Evolutionary conservation across 768 basidiomycete species (phyloP).

Genomic region (Multifurca ochricompacta): DNA sequence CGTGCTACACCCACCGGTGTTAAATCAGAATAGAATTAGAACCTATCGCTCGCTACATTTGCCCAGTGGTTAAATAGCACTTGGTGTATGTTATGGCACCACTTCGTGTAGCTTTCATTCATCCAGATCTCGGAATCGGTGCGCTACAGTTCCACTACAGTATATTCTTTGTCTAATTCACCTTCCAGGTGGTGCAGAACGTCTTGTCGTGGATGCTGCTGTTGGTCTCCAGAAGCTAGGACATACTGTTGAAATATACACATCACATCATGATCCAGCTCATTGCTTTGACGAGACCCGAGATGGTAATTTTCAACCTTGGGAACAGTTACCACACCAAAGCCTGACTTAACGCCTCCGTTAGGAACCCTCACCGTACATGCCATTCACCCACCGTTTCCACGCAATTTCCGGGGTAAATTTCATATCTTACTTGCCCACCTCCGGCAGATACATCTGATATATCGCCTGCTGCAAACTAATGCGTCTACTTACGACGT

Average conservation of each 20-base stretch:
- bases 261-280: slow-evolving; percentile 80
- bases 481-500: slow-evolving; percentile 59
- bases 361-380: slow-evolving; percentile 79
- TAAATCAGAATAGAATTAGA: slow-evolving; percentile 6
- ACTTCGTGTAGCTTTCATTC: slow-evolving; percentile 72
- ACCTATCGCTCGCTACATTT: too few species aligned
- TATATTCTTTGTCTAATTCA: not conserved
- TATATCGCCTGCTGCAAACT: slow-evolving; percentile 48
- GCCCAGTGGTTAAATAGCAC: not conserved
- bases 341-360: not conserved
- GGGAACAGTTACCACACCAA: not conserved
- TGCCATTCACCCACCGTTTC: slow-evolving; percentile 66
- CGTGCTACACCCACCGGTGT: too few species aligned
- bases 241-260: slow-evolving; percentile 83
- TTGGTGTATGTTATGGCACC: slow-evolving; percentile 1
- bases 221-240: slow-evolving; percentile 79
- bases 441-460: slow-evolving; percentile 79
- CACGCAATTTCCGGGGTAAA: slow-evolving; percentile 68
- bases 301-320: slow-evolving; percentile 50
- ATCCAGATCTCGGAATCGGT: slow-evolving; percentile 96
- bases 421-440: slow-evolving; percentile 90
- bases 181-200: slow-evolving; percentile 80
- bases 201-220: slow-evolving; percentile 92
- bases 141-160: slow-evolving; percentile 5
- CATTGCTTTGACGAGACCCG: slow-evolving; percentile 93